These are phyloP conservation scores for Flaveria brownii DNA, from an alignment of 129 eudicot genomes.

Conservation along the genomic window DNA sequence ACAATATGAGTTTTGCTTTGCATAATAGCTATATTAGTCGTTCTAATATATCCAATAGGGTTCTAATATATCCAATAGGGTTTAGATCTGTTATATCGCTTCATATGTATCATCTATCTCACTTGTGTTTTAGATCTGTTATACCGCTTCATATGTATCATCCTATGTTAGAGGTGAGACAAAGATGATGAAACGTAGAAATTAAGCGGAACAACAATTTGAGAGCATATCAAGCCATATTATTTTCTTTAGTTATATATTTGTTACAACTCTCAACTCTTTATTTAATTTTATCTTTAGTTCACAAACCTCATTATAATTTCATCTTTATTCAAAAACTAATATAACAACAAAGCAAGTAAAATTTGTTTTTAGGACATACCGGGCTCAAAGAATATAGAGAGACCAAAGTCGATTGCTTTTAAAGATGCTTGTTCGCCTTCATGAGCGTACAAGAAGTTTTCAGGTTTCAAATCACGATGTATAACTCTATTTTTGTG, in stretches of 20 bases:
- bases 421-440: conserved; percentile 65
- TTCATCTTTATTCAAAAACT: no score
- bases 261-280: no score
- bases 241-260: no score
- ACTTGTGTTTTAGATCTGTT: background rate
- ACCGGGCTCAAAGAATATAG: conserved; percentile 82
- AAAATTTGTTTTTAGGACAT: background rate
- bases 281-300: background rate
- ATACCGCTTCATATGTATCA: background rate
- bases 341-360: background rate
- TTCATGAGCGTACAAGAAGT: conserved; percentile 61
- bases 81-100: background rate
- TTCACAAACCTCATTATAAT: background rate
- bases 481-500: conserved; percentile 84
- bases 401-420: conserved; percentile 93
- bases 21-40: background rate
- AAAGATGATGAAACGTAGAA: background rate
- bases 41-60: background rate
- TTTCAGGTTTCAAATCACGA: conserved; percentile 86
- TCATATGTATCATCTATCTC: background rate
- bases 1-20: background rate
- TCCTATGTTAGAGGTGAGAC: background rate
- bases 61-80: background rate
- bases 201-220: background rate
- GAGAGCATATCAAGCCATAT: background rate